phyloP scores from a whole-genome alignment of 2,329 filamentous ascomycete species.

The Daldinia eschscholtzii region DNA sequence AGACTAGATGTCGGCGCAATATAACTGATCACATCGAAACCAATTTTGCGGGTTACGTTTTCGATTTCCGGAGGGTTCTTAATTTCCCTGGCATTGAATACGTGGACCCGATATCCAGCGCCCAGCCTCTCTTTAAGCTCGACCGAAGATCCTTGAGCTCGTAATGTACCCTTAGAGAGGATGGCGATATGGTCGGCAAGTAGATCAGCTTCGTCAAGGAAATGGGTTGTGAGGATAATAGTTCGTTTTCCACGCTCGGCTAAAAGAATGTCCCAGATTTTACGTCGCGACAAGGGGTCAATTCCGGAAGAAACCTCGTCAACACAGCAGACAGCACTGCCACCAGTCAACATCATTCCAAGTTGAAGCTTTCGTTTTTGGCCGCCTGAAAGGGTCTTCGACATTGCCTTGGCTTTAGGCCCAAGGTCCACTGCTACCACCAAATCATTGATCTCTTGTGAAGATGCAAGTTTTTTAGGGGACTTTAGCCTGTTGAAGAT shows the following conservation, averaged over 20 bases:
- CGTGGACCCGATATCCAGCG: slow-evolving; percentile 85
- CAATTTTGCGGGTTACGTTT: slow-evolving; percentile 67
- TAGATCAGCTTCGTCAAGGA: slow-evolving; percentile 91
- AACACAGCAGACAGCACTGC: slow-evolving; percentile 87
- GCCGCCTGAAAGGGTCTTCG: slow-evolving; percentile 86
- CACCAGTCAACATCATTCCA: slow-evolving; percentile 95
- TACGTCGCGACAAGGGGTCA: slow-evolving; percentile 86
- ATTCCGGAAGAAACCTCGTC: slow-evolving; percentile 92
- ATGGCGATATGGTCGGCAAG: slow-evolving; percentile 91
- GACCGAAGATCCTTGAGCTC: slow-evolving; percentile 85
- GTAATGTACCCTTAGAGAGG: slow-evolving; percentile 84
- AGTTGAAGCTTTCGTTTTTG: slow-evolving; percentile 94
- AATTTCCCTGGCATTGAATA: slow-evolving; percentile 70
- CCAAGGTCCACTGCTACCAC: slow-evolving; percentile 80
- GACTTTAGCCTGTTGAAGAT: slow-evolving; percentile 89
- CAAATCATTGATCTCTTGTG: slow-evolving; percentile 71
- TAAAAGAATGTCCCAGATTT: slow-evolving; percentile 94
- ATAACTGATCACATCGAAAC: slow-evolving; percentile 80
- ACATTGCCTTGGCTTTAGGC: slow-evolving; percentile 77
- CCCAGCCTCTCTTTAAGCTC: slow-evolving; percentile 86
- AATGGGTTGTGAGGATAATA: slow-evolving; percentile 91
- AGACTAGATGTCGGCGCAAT: slow-evolving; percentile 75
- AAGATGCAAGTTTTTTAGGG: slow-evolving; percentile 65
- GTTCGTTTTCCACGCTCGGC: slow-evolving; percentile 85
- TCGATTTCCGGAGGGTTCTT: slow-evolving; percentile 64